These are phyloP conservation scores for Salix udensis DNA, from an alignment of 345 rosid species.

Conservation along the genomic window DNA sequence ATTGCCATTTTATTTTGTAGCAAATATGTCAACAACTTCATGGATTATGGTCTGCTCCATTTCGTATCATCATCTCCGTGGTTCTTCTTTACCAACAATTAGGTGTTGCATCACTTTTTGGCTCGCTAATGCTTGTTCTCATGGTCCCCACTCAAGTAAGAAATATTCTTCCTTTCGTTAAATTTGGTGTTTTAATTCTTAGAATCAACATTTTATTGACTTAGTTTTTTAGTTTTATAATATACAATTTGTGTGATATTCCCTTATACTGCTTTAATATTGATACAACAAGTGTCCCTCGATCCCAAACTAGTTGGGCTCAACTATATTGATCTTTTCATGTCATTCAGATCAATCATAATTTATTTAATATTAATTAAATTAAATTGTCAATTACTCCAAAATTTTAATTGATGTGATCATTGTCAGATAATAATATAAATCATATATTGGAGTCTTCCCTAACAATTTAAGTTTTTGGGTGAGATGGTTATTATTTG, in stretches of 20 bases:
- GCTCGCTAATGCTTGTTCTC: constrained; percentile 21
- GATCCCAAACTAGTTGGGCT: background rate
- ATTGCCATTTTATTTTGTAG: constrained; percentile 3
- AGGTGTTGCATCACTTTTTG: constrained; percentile 32
- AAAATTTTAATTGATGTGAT: background rate
- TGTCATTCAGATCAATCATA: background rate
- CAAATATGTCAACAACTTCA: constrained; percentile 33
- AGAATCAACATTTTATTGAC: background rate
- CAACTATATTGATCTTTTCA: background rate
- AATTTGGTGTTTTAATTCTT: background rate
- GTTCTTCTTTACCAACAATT: constrained; percentile 33
- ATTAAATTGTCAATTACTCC: background rate
- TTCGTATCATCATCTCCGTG: constrained; percentile 31
- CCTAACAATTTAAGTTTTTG: too few relatives aligned
- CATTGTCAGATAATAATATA: too few relatives aligned
- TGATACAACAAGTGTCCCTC: background rate
- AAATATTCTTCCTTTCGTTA: background rate
- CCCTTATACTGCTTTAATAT: background rate
- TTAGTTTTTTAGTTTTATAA: background rate
- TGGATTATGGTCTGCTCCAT: constrained; percentile 33
- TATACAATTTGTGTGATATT: background rate
- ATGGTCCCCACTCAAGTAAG: constrained; percentile 29
- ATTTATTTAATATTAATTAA: background rate
- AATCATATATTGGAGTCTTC: too few relatives aligned
- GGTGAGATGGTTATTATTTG: too few relatives aligned